These are phyloP conservation scores for Chenopodium formosanum DNA, from an alignment of 148 eudicot genomes.

Conservation along the genomic window DNA sequence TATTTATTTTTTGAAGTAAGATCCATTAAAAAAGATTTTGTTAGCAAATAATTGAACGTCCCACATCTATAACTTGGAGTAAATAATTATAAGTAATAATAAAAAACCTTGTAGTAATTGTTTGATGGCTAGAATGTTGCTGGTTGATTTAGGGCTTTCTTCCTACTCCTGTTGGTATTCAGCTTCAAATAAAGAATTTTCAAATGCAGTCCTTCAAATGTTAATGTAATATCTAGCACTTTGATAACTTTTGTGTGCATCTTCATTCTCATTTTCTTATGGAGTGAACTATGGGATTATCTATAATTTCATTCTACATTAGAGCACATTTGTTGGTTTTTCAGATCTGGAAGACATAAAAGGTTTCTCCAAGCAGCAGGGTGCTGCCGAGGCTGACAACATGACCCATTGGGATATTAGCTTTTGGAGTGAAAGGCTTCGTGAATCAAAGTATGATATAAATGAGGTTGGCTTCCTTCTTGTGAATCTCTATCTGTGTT, in stretches of 20 bases:
- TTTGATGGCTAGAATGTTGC: neutral
- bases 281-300: neutral
- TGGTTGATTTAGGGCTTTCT: neutral
- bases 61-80: too few relatives aligned
- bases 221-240: neutral
- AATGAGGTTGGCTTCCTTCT: slow-evolving; percentile 66
- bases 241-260: neutral
- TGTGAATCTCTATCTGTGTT: neutral
- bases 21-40: too few relatives aligned
- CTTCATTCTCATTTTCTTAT: neutral
- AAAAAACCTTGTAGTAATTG: neutral
- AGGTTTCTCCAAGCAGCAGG: slow-evolving; percentile 68
- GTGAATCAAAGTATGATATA: slow-evolving; percentile 90
- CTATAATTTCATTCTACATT: neutral
- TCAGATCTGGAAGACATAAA: slow-evolving; percentile 88
- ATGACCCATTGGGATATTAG: slow-evolving; percentile 78
- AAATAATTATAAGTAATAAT: too few relatives aligned
- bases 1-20: too few relatives aligned
- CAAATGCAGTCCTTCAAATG: neutral
- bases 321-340: slow-evolving; percentile 6
- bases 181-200: neutral
- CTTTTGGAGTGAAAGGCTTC: slow-evolving; percentile 99
- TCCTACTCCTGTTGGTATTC: neutral
- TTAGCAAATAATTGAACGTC: too few relatives aligned
- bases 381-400: slow-evolving; percentile 75